phyloP scores from a whole-genome alignment of 2,329 filamentous ascomycete genomes.

The Penicillium sp. region DNA sequence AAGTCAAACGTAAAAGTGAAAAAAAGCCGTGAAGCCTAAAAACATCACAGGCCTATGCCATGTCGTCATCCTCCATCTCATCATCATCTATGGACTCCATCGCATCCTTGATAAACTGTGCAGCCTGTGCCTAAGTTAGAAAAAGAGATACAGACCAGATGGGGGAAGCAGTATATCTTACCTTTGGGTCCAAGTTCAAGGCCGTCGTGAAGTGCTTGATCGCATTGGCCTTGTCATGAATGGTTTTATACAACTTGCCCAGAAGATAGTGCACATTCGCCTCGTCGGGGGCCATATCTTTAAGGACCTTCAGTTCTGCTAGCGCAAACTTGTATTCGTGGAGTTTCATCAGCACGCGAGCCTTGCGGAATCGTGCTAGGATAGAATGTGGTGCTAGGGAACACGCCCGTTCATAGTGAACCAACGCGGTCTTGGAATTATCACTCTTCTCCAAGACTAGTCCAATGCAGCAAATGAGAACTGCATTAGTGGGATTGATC shows the following conservation, averaged over 20 bases:
- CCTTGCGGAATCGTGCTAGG: conserved; percentile 89
- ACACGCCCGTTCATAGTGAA: conserved; percentile 79
- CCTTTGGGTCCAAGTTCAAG: conserved; percentile 94
- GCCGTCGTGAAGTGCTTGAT: conserved; percentile 94
- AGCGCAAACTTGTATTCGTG: conserved; percentile 69
- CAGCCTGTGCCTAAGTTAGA: conserved; percentile 60
- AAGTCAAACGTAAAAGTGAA: conserved; percentile 14
- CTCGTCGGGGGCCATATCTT: conserved; percentile 89
- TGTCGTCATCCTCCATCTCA: conserved; percentile 61
- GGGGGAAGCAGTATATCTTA: conserved; percentile 43
- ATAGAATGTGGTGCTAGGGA: conserved; percentile 78
- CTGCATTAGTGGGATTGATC: conserved; percentile 92
- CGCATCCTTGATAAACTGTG: conserved; percentile 90
- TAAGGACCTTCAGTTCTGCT: conserved; percentile 80
- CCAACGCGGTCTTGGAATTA: conserved; percentile 73
- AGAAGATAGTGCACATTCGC: conserved; percentile 94
- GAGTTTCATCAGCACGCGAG: conserved; percentile 78
- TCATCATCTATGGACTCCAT: conserved; percentile 83
- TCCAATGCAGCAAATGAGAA: conserved; percentile 90
- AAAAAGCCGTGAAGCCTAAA: conserved; percentile 10
- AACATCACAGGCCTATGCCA: conserved; percentile 37
- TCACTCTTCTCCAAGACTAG: conserved; percentile 86
- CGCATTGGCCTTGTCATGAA: conserved; percentile 66
- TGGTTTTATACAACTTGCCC: conserved; percentile 63
- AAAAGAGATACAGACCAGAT: not conserved